Percentiles rank a stretch among this genome's conserved stretches.
These are phyloP conservation scores for Exsudoporus frostii DNA, from an alignment of 768 basidiomycete genomes.

Conservation along the genomic window DNA sequence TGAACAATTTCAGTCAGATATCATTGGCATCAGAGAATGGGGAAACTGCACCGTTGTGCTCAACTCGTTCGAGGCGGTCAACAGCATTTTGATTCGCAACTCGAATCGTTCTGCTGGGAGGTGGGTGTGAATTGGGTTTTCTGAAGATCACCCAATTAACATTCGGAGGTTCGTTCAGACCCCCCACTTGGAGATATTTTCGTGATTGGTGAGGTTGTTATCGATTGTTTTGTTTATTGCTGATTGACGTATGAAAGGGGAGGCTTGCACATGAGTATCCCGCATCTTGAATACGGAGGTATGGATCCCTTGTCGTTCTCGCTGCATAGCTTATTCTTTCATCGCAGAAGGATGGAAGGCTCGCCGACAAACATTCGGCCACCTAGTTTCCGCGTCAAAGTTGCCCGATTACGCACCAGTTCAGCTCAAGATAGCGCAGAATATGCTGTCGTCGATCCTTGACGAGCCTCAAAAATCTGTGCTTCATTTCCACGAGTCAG, in stretches of 20 bases:
- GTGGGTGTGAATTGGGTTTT: neutral
- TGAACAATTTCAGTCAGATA: slow-evolving; percentile 1
- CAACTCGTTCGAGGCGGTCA: slow-evolving; percentile 5
- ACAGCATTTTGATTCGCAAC: neutral
- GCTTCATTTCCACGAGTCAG: neutral
- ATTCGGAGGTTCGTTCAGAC: neutral
- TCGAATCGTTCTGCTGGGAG: slow-evolving; percentile 1
- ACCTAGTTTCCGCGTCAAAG: neutral
- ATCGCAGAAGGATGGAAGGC: slow-evolving; percentile 2
- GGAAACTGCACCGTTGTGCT: slow-evolving; percentile 3
- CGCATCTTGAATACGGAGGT: slow-evolving; percentile 7
- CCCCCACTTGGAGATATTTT: slow-evolving; percentile 1
- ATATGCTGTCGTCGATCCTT: neutral
- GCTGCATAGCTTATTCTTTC: neutral
- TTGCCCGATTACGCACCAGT: slow-evolving; percentile 2
- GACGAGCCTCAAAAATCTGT: neutral
- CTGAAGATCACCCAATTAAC: neutral
- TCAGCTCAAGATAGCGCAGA: neutral
- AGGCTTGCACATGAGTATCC: slow-evolving; percentile 1
- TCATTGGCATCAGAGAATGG: slow-evolving; percentile 5
- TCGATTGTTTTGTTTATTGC: neutral
- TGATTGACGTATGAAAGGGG: neutral
- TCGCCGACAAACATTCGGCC: slow-evolving; percentile 1
- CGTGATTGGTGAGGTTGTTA: neutral
- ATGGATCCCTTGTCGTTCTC: neutral